Conservation (phyloP, 371 early-diverging fungal genomes). For the Mortierella sp. region DNA sequence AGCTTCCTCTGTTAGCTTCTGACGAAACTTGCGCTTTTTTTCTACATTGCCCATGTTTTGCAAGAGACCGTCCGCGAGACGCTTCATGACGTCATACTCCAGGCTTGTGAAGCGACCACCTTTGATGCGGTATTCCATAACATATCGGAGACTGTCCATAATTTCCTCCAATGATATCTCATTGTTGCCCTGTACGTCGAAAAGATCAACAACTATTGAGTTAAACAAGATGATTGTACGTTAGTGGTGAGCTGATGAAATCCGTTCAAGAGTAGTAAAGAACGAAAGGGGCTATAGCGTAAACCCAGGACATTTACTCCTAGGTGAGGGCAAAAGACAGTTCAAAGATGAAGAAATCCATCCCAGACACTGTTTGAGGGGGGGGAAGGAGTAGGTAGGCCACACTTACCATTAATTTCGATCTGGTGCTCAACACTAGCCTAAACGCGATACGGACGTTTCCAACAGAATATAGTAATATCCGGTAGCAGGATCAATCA, state of each 20-base stretch:
- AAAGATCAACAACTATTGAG: conserved; percentile 69
- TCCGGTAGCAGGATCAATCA: too few relatives aligned
- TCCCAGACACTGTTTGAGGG: too few relatives aligned
- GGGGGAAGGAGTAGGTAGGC: neutral
- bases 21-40: conserved; percentile 71
- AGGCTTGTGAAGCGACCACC: conserved; percentile 87
- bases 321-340: neutral
- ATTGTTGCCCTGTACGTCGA: conserved; percentile 74
- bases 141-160: conserved; percentile 92
- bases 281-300: neutral
- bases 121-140: conserved; percentile 94
- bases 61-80: conserved; percentile 87
- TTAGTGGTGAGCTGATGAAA: neutral
- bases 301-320: neutral
- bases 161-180: conserved; percentile 88
- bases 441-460: conserved; percentile 7
- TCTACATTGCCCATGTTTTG: conserved; percentile 78
- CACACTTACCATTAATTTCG: conserved; percentile 50
- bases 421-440: conserved; percentile 57
- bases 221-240: neutral
- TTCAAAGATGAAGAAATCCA: neutral
- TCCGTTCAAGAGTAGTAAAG: neutral
- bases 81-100: conserved; percentile 84
- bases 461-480: neutral
- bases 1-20: conserved; percentile 80